Evolutionary conservation across 108 stramenopile species (phyloP).

Genomic region (Nannochloropsis salina): DNA sequence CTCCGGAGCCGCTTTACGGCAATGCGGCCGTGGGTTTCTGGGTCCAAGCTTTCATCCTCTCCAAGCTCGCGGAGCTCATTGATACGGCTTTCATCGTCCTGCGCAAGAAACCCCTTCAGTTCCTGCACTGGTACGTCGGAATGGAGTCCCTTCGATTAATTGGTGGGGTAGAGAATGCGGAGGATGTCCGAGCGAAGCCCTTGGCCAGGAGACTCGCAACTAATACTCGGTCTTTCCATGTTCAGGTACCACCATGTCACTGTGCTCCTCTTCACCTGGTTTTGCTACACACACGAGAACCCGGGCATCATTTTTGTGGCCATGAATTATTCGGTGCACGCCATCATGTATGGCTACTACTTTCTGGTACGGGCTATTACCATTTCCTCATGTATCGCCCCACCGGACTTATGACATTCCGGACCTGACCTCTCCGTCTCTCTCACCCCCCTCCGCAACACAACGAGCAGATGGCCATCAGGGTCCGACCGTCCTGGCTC

Average conservation of each 20-base stretch:
- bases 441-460: not conserved
- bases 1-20: slow-evolving; percentile 43
- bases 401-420: too few species aligned
- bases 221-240: slow-evolving; percentile 6
- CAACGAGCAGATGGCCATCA: not conserved
- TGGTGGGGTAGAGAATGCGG: too few species aligned
- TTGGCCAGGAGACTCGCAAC: too few species aligned
- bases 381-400: not conserved
- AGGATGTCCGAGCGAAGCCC: too few species aligned
- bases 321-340: slow-evolving; percentile 98
- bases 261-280: slow-evolving; percentile 64
- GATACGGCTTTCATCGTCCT: slow-evolving; percentile 61
- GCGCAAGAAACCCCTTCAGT: slow-evolving; percentile 56
- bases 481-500: slow-evolving; percentile 26
- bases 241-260: slow-evolving; percentile 61
- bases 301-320: slow-evolving; percentile 59
- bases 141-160: not conserved
- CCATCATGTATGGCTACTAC: slow-evolving; percentile 98
- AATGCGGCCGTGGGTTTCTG: slow-evolving; percentile 54
- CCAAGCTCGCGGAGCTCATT: slow-evolving; percentile 58
- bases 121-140: slow-evolving; percentile 58
- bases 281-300: slow-evolving; percentile 52
- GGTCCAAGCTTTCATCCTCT: slow-evolving; percentile 55
- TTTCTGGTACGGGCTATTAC: slow-evolving; percentile 54
- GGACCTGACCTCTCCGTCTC: too few species aligned